Conservation (phyloP, 2,329 filamentous ascomycete genomes). For the Venturia asperata region DNA sequence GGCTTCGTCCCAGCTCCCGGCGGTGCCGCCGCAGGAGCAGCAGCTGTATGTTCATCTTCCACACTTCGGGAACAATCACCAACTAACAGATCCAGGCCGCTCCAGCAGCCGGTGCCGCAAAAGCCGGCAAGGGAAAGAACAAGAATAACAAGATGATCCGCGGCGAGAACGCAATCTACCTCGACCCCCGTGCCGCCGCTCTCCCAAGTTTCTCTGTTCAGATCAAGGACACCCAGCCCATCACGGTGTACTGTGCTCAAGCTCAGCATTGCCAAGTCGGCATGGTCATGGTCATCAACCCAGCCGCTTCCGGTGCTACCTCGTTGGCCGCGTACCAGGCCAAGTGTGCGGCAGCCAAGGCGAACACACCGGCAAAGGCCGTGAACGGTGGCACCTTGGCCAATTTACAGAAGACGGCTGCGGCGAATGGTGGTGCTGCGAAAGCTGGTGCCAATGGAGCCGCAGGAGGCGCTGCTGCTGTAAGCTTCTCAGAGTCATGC, state of each 20-base stretch:
- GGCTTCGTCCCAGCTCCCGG: constrained; percentile 30
- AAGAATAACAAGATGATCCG: constrained; percentile 15
- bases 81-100: not conserved
- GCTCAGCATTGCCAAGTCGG: constrained; percentile 32
- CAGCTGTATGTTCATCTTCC: not conserved
- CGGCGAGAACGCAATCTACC: constrained; percentile 14
- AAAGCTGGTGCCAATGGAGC: not conserved
- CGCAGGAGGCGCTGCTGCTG: not conserved
- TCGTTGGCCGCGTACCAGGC: constrained; percentile 18
- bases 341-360: constrained; percentile 18
- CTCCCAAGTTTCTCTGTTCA: constrained; percentile 28
- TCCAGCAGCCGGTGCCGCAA: not conserved
- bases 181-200: constrained; percentile 9
- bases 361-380: constrained; percentile 8
- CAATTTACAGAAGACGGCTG: not conserved
- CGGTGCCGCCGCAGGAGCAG: constrained; percentile 21
- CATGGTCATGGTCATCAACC: constrained; percentile 6
- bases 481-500: not conserved
- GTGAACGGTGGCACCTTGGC: constrained; percentile 11
- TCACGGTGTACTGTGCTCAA: constrained; percentile 38
- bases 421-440: not conserved
- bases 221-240: constrained; percentile 31
- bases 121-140: constrained; percentile 2
- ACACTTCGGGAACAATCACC: too few species aligned
- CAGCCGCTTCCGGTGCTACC: constrained; percentile 7